Conservation (phyloP, 1,284 basidiomycete species). For the Rhodotorula sp. region DNA sequence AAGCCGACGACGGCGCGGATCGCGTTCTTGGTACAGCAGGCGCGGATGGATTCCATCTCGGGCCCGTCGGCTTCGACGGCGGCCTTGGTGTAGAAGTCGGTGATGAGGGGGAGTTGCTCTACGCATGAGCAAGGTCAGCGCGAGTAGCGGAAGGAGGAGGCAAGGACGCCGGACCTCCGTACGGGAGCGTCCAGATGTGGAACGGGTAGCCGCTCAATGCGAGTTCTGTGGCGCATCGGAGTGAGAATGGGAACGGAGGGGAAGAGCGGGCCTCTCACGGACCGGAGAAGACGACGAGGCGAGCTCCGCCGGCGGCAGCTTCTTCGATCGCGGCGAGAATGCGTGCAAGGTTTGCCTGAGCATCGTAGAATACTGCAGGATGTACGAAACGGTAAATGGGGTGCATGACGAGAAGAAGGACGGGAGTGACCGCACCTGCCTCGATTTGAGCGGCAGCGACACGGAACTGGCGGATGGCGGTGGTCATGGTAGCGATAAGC, state of each 20-base stretch:
- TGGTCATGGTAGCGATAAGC: not conserved
- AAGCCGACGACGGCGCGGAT: constrained; percentile 18
- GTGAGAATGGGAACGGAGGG: not conserved
- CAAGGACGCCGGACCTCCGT: not conserved
- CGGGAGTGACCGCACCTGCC: not conserved
- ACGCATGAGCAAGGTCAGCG: not conserved
- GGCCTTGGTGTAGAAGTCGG: constrained; percentile 4
- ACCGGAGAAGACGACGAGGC: constrained; percentile 10
- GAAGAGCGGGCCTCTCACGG: not conserved
- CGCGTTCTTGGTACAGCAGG: not conserved
- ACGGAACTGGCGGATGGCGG: not conserved
- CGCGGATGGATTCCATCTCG: not conserved
- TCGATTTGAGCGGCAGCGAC: constrained; percentile 17
- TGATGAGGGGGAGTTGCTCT: constrained; percentile 7
- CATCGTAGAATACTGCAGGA: constrained; percentile 5
- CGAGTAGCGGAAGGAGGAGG: too few relatives aligned
- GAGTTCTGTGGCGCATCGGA: not conserved
- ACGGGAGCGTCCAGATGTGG: constrained; percentile 9
- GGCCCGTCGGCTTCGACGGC: constrained; percentile 14
- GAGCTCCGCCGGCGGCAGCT: not conserved
- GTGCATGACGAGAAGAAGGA: not conserved
- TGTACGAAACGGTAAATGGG: too few relatives aligned
- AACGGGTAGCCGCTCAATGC: constrained; percentile 16
- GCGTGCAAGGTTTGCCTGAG: constrained; percentile 3
- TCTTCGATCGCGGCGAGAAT: constrained; percentile 10